Evolutionary conservation across 106 monocot species (phyloP).

Genomic region (Dactylorhiza incarnata): DNA sequence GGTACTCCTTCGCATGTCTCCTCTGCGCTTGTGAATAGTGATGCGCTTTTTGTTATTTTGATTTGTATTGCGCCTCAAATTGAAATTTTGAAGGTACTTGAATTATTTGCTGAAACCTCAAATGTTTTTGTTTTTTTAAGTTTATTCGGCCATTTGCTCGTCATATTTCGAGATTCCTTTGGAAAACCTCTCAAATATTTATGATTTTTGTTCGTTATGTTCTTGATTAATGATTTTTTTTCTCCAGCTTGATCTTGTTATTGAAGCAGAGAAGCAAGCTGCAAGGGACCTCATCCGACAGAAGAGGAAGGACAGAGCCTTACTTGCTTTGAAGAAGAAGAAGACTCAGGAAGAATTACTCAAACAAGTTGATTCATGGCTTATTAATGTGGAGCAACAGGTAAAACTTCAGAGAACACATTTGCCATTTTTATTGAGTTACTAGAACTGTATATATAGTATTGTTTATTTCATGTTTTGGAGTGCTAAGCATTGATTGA

Average conservation of each 20-base stretch:
- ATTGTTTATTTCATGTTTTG: background rate
- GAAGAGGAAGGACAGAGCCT: slow-evolving; percentile 86
- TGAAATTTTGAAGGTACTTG: no score
- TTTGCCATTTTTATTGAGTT: background rate
- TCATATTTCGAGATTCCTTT: no score
- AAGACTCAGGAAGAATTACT: slow-evolving; percentile 87
- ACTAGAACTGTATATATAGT: background rate
- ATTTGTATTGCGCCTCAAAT: no score
- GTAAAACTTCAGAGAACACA: slow-evolving; percentile 9
- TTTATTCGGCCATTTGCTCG: no score
- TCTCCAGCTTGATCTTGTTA: slow-evolving; percentile 75
- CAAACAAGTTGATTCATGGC: slow-evolving; percentile 81
- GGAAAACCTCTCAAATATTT: no score
- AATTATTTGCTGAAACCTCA: no score
- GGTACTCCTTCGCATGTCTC: slow-evolving; percentile 16
- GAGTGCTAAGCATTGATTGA: background rate
- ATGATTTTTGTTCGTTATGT: background rate
- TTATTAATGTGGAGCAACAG: slow-evolving; percentile 92
- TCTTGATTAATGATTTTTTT: slow-evolving; percentile 1
- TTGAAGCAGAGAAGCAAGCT: slow-evolving; percentile 89
- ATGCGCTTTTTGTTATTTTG: no score
- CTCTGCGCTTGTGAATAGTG: background rate
- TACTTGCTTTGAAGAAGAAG: slow-evolving; percentile 92
- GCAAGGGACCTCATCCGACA: slow-evolving; percentile 69
- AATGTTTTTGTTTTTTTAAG: no score